These are phyloP conservation scores for Bolboschoenoplectus hybrid DNA, from an alignment of 202 grass and related monocot species.

Conservation along the genomic window DNA sequence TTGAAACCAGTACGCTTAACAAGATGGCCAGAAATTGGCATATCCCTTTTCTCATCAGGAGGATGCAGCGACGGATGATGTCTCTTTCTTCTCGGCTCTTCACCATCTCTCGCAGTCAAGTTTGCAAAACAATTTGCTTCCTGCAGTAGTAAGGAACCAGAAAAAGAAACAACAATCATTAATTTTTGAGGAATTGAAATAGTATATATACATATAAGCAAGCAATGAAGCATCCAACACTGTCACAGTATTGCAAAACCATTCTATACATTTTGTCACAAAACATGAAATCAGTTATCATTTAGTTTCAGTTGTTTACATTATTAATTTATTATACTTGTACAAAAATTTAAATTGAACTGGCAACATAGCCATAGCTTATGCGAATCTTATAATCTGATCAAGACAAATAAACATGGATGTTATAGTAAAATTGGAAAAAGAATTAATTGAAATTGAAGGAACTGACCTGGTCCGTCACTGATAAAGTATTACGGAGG, in stretches of 20 bases:
- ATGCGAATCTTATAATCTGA: neutral
- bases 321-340: neutral
- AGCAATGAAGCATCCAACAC: neutral
- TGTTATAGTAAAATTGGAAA: neutral
- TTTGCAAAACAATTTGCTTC: constrained; percentile 21
- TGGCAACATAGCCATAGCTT: neutral
- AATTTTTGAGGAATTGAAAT: neutral
- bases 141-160: neutral
- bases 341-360: neutral
- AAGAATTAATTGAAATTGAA: neutral
- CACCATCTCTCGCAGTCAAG: neutral
- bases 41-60: neutral
- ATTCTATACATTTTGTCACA: neutral
- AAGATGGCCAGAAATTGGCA: neutral
- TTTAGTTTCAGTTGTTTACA: constrained; percentile 9
- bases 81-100: constrained; percentile 24
- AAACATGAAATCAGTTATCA: neutral
- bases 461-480: constrained; percentile 9
- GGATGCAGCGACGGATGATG: neutral
- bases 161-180: neutral
- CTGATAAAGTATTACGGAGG: neutral
- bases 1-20: neutral
- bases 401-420: constrained; percentile 20
- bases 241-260: neutral
- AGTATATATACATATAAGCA: neutral